phyloP scores from a whole-genome alignment of 2,329 filamentous ascomycete species.

The Fusarium tanahbumbuense region DNA sequence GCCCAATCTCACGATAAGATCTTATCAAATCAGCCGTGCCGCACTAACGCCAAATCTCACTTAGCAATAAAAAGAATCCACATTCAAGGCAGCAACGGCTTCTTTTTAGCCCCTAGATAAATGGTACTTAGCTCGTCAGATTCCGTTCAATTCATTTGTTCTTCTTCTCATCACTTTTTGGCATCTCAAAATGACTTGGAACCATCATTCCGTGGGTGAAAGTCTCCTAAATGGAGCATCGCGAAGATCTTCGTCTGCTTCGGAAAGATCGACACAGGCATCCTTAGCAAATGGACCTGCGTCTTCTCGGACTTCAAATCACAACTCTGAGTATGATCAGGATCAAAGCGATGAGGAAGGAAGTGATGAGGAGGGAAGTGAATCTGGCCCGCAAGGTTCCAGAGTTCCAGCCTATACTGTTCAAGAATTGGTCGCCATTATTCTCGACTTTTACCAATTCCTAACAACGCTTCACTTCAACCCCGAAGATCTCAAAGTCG shows the following conservation, averaged over 20 bases:
- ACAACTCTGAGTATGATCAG: background rate
- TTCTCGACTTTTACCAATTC: conserved; percentile 1
- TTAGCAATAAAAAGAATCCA: background rate
- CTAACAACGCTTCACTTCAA: background rate
- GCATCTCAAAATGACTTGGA: background rate
- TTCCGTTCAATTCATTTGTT: background rate
- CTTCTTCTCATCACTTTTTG: background rate
- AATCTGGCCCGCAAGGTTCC: background rate
- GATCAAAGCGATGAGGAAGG: background rate
- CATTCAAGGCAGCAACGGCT: background rate
- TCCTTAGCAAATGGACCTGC: background rate
- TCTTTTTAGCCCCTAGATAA: background rate
- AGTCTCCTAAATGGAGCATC: background rate
- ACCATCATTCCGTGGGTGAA: too few relatives aligned
- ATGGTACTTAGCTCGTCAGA: too few relatives aligned
- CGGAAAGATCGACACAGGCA: background rate
- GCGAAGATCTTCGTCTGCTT: background rate
- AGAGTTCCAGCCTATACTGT: background rate
- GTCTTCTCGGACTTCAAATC: background rate
- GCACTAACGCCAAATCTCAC: background rate
- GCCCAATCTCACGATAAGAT: background rate
- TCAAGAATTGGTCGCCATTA: background rate
- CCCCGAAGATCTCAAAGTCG: background rate
- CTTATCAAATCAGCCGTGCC: background rate
- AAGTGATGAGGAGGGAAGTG: background rate